A percentile compares a stretch with the other conserved stretches of the same genome.
Evolutionary conservation across 345 rosid species (phyloP).

Genomic region (Linum usitatissimum): DNA sequence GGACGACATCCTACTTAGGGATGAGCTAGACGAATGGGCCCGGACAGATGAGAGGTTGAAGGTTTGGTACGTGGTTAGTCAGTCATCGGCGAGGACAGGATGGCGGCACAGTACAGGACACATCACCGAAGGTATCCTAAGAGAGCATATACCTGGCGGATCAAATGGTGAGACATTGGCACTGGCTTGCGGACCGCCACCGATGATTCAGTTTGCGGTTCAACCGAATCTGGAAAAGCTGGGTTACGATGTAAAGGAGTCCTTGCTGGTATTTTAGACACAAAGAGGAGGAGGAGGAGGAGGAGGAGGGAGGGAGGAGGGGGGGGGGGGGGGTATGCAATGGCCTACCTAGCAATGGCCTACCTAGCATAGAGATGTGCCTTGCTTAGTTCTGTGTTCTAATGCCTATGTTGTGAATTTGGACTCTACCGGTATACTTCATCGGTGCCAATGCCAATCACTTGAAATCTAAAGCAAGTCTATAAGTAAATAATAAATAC

Average conservation of each 20-base stretch:
- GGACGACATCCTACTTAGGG: constrained; percentile 65
- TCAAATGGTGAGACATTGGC: constrained; percentile 43
- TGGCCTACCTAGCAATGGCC: too few relatives aligned
- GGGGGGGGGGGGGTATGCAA: too few relatives aligned
- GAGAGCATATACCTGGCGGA: constrained; percentile 60
- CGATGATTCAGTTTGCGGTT: constrained; percentile 88
- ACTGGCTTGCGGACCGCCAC: constrained; percentile 87
- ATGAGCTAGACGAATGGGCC: constrained; percentile 83
- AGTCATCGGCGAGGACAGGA: constrained; percentile 44
- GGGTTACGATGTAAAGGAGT: constrained; percentile 59
- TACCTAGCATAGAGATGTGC: neutral
- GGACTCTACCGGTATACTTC: too few relatives aligned
- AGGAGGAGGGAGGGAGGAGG: too few relatives aligned
- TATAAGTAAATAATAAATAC: too few relatives aligned
- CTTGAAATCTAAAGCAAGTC: too few relatives aligned
- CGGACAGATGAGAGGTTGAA: constrained; percentile 46
- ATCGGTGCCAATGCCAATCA: too few relatives aligned
- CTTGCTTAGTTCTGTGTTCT: neutral
- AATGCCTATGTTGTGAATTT: too few relatives aligned
- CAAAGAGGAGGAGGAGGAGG: too few relatives aligned
- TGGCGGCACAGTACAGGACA: constrained; percentile 74
- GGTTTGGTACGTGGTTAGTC: constrained; percentile 77
- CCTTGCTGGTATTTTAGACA: constrained; percentile 52
- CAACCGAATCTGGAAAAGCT: constrained; percentile 90
- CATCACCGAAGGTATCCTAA: constrained; percentile 50